A percentile compares a stretch with the other conserved stretches of the same genome.
Evolutionary conservation across 1,284 basidiomycete genomes (phyloP).

Genomic region (Cryptococcus sp.): DNA sequence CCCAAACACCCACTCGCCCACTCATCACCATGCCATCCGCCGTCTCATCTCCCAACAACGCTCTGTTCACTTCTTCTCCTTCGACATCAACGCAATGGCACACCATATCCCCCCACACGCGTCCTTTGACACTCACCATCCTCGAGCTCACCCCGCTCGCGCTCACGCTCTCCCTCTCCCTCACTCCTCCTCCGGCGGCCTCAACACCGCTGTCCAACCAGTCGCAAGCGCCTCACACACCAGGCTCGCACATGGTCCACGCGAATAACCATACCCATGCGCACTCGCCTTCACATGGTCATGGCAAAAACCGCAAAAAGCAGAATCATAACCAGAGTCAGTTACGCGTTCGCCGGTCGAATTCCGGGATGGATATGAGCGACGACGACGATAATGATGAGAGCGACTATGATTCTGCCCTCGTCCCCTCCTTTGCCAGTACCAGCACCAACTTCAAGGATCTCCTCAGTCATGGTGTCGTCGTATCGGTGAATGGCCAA

Average conservation of each 20-base stretch:
- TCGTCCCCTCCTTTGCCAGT: conserved; percentile 13
- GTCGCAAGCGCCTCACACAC: conserved; percentile 2
- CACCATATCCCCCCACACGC: conserved; percentile 46
- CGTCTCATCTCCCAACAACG: conserved; percentile 1
- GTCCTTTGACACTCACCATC: conserved; percentile 50
- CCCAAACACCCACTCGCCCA: not conserved
- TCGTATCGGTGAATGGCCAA: conserved; percentile 51
- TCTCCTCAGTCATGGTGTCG: conserved; percentile 50
- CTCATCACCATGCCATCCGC: conserved; percentile 6
- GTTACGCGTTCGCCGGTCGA: not conserved
- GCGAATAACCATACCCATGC: conserved; percentile 21
- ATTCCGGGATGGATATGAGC: conserved; percentile 34
- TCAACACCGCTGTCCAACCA: conserved; percentile 3
- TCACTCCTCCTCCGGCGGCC: conserved; percentile 28
- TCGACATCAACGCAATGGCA: conserved; percentile 47
- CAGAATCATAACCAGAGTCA: conserved; percentile 4
- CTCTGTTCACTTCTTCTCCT: conserved; percentile 24
- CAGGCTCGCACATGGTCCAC: conserved; percentile 24
- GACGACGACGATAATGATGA: conserved; percentile 41
- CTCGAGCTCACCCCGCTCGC: conserved; percentile 53
- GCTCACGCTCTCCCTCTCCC: conserved; percentile 50
- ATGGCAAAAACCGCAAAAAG: conserved; percentile 7
- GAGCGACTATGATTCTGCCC: conserved; percentile 15
- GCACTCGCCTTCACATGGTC: conserved; percentile 3
- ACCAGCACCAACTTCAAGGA: conserved; percentile 46